Conservation (phyloP, 257 asterid genomes). For the Scutellaria galericulata region DNA sequence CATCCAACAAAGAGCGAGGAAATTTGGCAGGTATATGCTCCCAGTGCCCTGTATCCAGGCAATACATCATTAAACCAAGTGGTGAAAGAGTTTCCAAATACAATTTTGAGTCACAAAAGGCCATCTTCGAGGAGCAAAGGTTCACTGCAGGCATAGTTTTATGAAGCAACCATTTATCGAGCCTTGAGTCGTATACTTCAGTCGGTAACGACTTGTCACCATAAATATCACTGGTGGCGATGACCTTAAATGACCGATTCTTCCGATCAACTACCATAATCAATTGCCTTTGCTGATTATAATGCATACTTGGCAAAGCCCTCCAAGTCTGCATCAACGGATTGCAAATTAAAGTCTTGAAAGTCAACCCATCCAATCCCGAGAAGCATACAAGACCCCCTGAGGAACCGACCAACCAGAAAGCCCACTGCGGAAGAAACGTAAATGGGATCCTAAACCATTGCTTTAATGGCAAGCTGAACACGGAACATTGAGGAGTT, state of each 20-base stretch:
- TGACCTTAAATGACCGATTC: conserved; percentile 77
- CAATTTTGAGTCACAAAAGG: conserved; percentile 89
- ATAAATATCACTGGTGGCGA: conserved; percentile 89
- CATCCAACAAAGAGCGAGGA: conserved; percentile 92
- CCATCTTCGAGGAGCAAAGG: conserved; percentile 98
- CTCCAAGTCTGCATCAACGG: conserved; percentile 93
- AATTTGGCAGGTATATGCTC: conserved; percentile 97
- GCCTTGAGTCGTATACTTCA: conserved; percentile 90
- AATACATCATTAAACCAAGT: background rate
- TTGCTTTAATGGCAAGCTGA: conserved; percentile 92
- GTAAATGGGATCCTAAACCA: conserved; percentile 94
- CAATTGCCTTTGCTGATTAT: conserved; percentile 92
- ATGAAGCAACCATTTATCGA: conserved; percentile 80
- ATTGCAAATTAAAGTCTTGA: conserved; percentile 85
- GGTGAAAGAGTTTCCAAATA: conserved; percentile 53
- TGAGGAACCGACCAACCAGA: conserved; percentile 98
- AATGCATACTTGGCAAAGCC: conserved; percentile 86
- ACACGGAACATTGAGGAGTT: conserved; percentile 91
- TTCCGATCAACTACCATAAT: conserved; percentile 87
- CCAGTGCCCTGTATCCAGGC: conserved; percentile 68
- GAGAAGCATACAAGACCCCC: conserved; percentile 96
- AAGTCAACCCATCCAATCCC: conserved; percentile 77
- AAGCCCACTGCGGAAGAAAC: conserved; percentile 92
- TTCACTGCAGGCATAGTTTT: conserved; percentile 95
- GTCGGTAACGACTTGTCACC: conserved; percentile 89